phyloP scores from a whole-genome alignment of 2,329 filamentous ascomycete species.

The Alternaria solani region DNA sequence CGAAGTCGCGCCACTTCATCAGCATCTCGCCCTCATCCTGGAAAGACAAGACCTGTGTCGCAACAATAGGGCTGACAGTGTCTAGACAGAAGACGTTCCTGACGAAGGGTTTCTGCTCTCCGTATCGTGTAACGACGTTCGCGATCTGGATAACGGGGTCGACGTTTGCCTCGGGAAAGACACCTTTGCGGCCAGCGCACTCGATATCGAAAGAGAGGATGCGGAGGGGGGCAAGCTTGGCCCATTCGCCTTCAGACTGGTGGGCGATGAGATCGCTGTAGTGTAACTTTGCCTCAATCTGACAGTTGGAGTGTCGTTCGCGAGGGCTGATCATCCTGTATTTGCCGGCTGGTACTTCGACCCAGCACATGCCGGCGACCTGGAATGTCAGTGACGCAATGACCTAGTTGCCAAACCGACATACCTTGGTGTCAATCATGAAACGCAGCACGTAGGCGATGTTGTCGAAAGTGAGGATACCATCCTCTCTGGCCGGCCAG shows the following conservation, averaged over 20 bases:
- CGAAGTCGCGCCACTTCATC: conserved; percentile 88
- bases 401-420: background rate
- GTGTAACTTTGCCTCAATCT: conserved; percentile 89
- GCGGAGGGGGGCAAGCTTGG: conserved; percentile 94
- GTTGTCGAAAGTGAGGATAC: conserved; percentile 91
- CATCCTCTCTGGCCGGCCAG: conserved; percentile 71
- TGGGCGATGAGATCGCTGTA: conserved; percentile 87
- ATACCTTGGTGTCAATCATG: conserved; percentile 88
- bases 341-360: conserved; percentile 78
- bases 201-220: conserved; percentile 98
- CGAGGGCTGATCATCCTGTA: conserved; percentile 74
- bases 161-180: conserved; percentile 90
- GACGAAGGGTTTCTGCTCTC: conserved; percentile 94
- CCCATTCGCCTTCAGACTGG: conserved; percentile 90
- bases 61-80: conserved; percentile 90
- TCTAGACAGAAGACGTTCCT: conserved; percentile 96
- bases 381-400: background rate
- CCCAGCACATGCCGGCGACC: conserved; percentile 96
- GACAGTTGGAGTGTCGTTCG: conserved; percentile 86
- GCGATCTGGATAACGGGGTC: conserved; percentile 99
- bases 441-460: conserved; percentile 95
- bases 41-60: conserved; percentile 89
- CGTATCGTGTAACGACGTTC: conserved; percentile 92
- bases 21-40: conserved; percentile 86
- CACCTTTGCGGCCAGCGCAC: conserved; percentile 94